Evolutionary conservation across 306 rosid genomes (phyloP).

Genomic region (Fragaria nilgerrensis): DNA sequence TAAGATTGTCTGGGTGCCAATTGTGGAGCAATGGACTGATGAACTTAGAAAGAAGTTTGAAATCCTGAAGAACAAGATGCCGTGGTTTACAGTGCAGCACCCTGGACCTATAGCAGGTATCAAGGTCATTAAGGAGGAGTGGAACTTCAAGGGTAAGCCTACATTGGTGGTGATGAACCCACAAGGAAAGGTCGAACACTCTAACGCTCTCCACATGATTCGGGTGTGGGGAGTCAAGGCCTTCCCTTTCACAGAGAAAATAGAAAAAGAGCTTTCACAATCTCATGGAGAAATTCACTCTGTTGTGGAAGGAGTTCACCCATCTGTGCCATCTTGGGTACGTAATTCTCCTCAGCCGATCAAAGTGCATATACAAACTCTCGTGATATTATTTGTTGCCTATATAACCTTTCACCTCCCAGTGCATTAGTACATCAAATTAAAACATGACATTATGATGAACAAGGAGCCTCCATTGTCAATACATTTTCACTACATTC

Average conservation of each 20-base stretch:
- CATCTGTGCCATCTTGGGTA: conserved; percentile 29
- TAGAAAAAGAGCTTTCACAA: neutral
- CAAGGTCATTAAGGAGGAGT: conserved; percentile 46
- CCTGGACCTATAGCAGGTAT: conserved; percentile 33
- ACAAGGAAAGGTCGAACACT: conserved; percentile 38
- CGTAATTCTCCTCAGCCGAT: neutral
- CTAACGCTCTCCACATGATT: conserved; percentile 50
- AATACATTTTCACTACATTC: neutral
- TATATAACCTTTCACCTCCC: neutral
- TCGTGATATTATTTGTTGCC: neutral
- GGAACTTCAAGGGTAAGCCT: conserved; percentile 52
- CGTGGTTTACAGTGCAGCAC: conserved; percentile 46
- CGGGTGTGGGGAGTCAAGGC: conserved; percentile 45
- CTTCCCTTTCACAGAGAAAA: conserved; percentile 30
- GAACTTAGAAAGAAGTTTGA: conserved; percentile 48
- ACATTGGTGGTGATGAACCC: conserved; percentile 33
- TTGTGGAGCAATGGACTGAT: conserved; percentile 50
- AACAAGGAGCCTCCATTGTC: neutral
- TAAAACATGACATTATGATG: too few relatives aligned
- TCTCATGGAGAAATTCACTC: conserved; percentile 19
- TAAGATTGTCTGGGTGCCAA: conserved; percentile 66
- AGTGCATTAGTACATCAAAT: neutral
- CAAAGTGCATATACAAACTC: neutral
- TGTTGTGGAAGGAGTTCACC: conserved; percentile 12
- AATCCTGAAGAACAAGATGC: conserved; percentile 38